A percentile compares a stretch with the other conserved stretches of the same genome.
These are phyloP conservation scores for Graphilbum fragrans DNA, from an alignment of 2,329 filamentous ascomycete genomes.

Conservation along the genomic window DNA sequence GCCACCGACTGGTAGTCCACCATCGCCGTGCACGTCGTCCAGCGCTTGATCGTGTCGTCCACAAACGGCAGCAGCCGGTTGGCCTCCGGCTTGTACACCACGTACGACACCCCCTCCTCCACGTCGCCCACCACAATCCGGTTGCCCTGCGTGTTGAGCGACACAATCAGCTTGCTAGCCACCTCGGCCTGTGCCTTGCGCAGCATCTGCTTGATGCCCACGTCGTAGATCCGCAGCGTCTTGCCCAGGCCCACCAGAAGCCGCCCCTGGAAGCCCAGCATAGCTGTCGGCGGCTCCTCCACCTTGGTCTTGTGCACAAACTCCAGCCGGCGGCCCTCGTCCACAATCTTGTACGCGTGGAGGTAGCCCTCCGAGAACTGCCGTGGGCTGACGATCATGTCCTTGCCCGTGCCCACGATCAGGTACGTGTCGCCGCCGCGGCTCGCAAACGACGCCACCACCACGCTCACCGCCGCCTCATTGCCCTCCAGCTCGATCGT, in stretches of 20 bases:
- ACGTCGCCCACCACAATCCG: conserved; percentile 89
- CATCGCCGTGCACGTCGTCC: conserved; percentile 87
- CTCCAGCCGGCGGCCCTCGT: conserved; percentile 70
- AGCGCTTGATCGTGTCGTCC: conserved; percentile 80
- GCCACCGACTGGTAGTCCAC: conserved; percentile 94
- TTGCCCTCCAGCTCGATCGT: conserved; percentile 79
- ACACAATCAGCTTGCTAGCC: conserved; percentile 71
- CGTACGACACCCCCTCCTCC: conserved; percentile 80
- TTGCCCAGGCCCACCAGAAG: conserved; percentile 77
- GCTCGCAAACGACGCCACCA: conserved; percentile 73
- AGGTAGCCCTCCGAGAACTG: conserved; percentile 72
- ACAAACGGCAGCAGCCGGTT: conserved; percentile 89
- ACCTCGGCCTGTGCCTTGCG: conserved; percentile 81
- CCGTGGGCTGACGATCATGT: conserved; percentile 68
- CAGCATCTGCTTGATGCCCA: conserved; percentile 84
- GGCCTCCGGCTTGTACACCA: conserved; percentile 84
- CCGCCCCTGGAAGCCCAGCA: conserved; percentile 85
- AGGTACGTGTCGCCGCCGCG: conserved; percentile 84
- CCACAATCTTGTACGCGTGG: conserved; percentile 74
- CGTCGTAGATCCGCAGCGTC: conserved; percentile 76
- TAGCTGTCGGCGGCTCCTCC: conserved; percentile 77
- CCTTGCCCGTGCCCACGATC: conserved; percentile 88
- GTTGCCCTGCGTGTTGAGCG: conserved; percentile 78
- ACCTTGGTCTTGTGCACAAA: conserved; percentile 96
- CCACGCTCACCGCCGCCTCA: conserved; percentile 79